Conservation (phyloP, 2,329 filamentous ascomycete species). For the Nigrospora oryzae region DNA sequence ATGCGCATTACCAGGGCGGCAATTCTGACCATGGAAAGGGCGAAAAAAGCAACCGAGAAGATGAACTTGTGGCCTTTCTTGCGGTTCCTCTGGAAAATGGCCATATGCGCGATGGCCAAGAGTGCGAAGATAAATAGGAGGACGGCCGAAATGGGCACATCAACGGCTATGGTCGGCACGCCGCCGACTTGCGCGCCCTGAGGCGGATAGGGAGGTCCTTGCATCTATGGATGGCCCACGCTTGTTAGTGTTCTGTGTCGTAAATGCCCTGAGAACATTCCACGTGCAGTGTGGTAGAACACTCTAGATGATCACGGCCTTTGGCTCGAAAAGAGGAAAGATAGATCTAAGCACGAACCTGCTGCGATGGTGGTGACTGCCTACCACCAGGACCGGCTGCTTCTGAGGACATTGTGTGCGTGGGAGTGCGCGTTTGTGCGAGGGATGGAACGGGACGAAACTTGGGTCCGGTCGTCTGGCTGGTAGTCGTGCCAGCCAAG, state of each 20-base stretch:
- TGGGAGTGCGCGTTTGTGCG: no score
- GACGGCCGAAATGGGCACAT: slow-evolving; percentile 1
- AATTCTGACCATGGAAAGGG: slow-evolving; percentile 25
- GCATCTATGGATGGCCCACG: neutral
- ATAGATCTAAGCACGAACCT: neutral
- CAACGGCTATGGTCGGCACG: neutral
- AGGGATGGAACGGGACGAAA: no score
- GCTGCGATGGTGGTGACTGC: no score
- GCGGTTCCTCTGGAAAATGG: slow-evolving; percentile 34
- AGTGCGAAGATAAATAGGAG: neutral
- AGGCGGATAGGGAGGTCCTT: neutral
- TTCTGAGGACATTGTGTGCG: no score
- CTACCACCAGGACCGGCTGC: no score
- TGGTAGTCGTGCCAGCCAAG: neutral
- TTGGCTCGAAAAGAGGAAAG: neutral
- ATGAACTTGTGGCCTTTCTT: slow-evolving; percentile 28
- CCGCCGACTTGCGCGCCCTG: neutral
- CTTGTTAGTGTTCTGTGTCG: neutral
- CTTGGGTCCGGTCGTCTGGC: neutral
- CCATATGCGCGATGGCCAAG: slow-evolving; percentile 36
- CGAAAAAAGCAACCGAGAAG: slow-evolving; percentile 24
- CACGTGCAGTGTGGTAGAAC: neutral
- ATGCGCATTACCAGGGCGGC: slow-evolving; percentile 26
- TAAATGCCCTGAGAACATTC: no score
- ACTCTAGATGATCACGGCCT: neutral